Evolutionary conservation across 345 rosid species (phyloP), one percentile per base, ranked within the genome.

Genomic region (Eucalyptus microcorys): DNA sequence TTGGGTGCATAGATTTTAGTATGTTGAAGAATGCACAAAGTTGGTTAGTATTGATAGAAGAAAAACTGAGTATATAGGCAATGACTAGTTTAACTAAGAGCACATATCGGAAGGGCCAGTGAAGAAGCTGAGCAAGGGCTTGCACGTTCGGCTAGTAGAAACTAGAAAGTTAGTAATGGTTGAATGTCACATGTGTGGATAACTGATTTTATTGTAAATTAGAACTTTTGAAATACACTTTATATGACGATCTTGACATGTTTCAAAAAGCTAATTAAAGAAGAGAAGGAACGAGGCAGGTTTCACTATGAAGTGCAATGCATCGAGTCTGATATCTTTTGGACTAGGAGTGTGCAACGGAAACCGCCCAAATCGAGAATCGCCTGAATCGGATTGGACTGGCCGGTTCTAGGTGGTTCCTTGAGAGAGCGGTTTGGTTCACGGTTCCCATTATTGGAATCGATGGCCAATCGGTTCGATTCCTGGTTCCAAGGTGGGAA

Each of bases 321-420:
- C 68, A 59, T 27, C 2, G 34, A 59, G 15, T 59, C 8, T 59
- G 8, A 30, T 12, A 16, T 59, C 8, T 10, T 26, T 57, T 57
- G 64, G 64, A 57, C 7, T 52, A 52, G 10, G 5, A 52, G 57
- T 52, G 10, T 52, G 57, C 26, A 52, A 52, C 0, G 1, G 2
- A 26, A 52, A 52, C 0, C 0, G 2, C 2, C 57, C 5, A 1
- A 52, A 21, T 4, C 57, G 1, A 52, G 26, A 52, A 52, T 52
- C 0, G 5, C 2, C 2, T 2, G 4, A 4, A 52, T 1, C 0
- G 2, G 5, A 52, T 2, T 0, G 1, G 57, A 21, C 55, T 0
- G 2, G 22, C 57, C 2, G 0, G 0, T 21, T 52, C 10, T 52
- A 52, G 26, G 4, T 0, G 0, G 10, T 52, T 52, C 4, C 0